Base-by-base conservation (phyloP, 495 filamentous ascomycete genomes). In the Penicillium samsonianum region DNA sequence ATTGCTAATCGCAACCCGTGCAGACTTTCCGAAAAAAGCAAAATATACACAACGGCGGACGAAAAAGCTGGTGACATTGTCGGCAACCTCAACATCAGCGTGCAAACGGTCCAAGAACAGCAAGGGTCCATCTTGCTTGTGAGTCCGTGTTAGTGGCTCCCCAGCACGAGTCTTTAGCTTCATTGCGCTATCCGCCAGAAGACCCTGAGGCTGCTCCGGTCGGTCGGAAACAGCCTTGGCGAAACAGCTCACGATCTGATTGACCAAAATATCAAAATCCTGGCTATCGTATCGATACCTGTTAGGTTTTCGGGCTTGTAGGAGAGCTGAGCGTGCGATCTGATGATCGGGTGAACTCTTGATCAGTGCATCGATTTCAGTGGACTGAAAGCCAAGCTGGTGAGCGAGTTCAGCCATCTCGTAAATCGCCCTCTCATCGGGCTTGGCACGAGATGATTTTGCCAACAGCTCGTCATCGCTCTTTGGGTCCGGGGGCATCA, bases 1-100 rank as follows among this genome's bases (percentile, higher is more conserved):
- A n/a, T n/a, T n/a, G n/a, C n/a, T n/a, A n/a, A n/a, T n/a, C n/a
- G n/a, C n/a, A n/a, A n/a, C n/a, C 23, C 4, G 23, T 25, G 23
- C 11, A 47, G 50, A 42, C 47, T 63, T 69, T 41, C 69, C 65
- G 52, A 73, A 72, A 63, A 73, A 73, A 41, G 63, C 63, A 63
- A 64, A 72, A 61, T 73, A 77, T 10, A 75, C 57, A 47, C 55
- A 68, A 25, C 56, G 60, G 40, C 64, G 46, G 16, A 77, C 63
- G 55, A 68, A 69, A 40, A 75, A 67, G 35, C 65, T 65, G 16
- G 68, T 63, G 17, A 73, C 56, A 16, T 50, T 60, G 31, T 70
- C 57, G 6, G n/a, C 47, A 26, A 54, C 33, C 50, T 42, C 11
- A 41, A 59, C 40, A 19, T 65, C 55, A 17, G 59, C 57, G 47